Percentiles rank a stretch among this genome's conserved stretches.
These are phyloP conservation scores for Microascus cirrosus DNA, from an alignment of 2,329 filamentous ascomycete genomes.

Conservation along the genomic window DNA sequence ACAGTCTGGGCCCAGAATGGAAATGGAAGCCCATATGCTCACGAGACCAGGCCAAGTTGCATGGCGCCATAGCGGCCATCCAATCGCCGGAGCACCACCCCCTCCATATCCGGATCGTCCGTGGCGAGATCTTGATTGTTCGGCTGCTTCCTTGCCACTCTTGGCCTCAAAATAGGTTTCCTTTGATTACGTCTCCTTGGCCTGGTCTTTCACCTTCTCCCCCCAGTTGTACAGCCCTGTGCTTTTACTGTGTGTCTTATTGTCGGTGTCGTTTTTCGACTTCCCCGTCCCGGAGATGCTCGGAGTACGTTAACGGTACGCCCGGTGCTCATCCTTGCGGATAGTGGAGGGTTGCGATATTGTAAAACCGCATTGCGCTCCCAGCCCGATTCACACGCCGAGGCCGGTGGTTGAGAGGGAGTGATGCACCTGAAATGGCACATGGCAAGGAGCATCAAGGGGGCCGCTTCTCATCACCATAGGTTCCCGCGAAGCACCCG, in stretches of 20 bases:
- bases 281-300: background rate
- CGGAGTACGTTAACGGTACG: no score
- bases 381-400: background rate
- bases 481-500: background rate
- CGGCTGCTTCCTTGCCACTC: background rate
- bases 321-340: no score
- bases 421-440: background rate
- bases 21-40: background rate
- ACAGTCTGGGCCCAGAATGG: background rate
- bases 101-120: background rate
- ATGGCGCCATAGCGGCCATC: background rate
- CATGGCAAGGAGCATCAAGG: background rate
- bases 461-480: background rate
- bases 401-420: background rate
- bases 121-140: background rate
- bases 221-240: background rate
- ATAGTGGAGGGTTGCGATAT: background rate
- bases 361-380: background rate
- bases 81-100: background rate
- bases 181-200: background rate
- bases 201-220: background rate
- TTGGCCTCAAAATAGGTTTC: background rate
- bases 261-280: background rate
- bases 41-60: background rate
- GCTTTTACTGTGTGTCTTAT: background rate